Conservation (phyloP, 331 rosid genomes). For the Quercus phellos region DNA sequence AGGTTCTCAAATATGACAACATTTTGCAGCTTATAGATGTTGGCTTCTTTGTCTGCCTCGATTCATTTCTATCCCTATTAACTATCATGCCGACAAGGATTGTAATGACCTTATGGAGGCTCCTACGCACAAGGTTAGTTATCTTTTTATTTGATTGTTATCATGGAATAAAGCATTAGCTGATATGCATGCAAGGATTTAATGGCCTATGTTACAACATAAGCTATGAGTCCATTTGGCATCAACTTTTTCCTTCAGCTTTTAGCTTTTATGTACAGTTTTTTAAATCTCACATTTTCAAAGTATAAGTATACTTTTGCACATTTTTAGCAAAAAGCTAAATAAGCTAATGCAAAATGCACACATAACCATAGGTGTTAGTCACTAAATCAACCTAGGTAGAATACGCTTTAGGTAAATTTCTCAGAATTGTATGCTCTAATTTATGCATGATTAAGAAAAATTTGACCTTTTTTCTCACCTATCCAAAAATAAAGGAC, state of each 20-base stretch:
- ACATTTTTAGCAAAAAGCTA: too few species aligned
- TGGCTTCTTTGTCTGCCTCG: constrained; percentile 95
- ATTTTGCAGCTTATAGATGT: constrained; percentile 91
- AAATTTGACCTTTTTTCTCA: not conserved
- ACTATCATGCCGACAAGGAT: constrained; percentile 94
- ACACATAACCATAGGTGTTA: not conserved
- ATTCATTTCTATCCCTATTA: constrained; percentile 85
- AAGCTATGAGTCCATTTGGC: not conserved
- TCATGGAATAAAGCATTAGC: constrained; percentile 15
- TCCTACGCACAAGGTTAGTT: constrained; percentile 65
- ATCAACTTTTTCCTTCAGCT: too few species aligned
- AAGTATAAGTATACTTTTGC: too few species aligned
- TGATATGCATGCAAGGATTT: constrained; percentile 14
- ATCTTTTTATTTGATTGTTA: constrained; percentile 18
- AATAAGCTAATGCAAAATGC: not conserved
- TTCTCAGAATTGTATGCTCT: not conserved
- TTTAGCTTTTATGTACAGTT: too few species aligned
- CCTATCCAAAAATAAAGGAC: too few species aligned
- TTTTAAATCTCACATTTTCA: too few species aligned
- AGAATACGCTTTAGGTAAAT: not conserved
- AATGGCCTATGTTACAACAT: not conserved
- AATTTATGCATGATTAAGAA: not conserved
- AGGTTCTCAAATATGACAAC: constrained; percentile 30
- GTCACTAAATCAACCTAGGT: not conserved
- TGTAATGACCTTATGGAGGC: constrained; percentile 70